Evolutionary conservation across 495 filamentous ascomycete genomes (phyloP).

Genomic region (Penicillium robsamsonii): DNA sequence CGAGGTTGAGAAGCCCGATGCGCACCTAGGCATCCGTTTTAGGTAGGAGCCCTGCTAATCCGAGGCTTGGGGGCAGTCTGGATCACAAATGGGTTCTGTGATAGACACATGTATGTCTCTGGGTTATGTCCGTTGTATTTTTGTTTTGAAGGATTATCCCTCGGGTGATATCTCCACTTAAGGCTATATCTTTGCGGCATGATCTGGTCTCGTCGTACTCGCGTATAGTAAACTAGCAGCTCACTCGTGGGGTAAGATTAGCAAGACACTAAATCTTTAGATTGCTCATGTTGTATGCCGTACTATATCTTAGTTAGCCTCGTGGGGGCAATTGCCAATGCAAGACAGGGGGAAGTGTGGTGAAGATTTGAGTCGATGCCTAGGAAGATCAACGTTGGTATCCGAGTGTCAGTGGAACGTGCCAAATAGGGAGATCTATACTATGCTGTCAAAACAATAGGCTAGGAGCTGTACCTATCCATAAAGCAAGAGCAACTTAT

Average conservation of each 20-base stretch:
- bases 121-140: not conserved
- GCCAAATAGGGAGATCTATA: not conserved
- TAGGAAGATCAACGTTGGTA: conserved; percentile 3
- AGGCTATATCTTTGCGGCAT: not conserved
- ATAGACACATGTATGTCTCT: not conserved
- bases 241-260: conserved; percentile 6
- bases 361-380: conserved; percentile 14
- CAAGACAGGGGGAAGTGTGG: not conserved
- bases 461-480: not conserved
- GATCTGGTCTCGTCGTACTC: not conserved
- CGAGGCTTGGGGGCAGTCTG: not conserved
- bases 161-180: not conserved
- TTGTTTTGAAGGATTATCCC: not conserved
- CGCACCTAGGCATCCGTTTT: not conserved
- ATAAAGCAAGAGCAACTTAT: not conserved
- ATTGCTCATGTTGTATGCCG: not conserved
- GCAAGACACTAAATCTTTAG: not conserved
- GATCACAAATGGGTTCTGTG: not conserved
- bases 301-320: conserved; percentile 1
- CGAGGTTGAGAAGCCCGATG: not conserved
- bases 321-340: not conserved
- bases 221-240: not conserved
- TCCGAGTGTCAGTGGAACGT: conserved; percentile 2
- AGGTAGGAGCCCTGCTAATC: not conserved
- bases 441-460: not conserved